Evolutionary conservation across 306 rosid genomes (phyloP), one percentile per base, ranked within the genome.

Genomic region (Heteromeles arbutifolia): DNA sequence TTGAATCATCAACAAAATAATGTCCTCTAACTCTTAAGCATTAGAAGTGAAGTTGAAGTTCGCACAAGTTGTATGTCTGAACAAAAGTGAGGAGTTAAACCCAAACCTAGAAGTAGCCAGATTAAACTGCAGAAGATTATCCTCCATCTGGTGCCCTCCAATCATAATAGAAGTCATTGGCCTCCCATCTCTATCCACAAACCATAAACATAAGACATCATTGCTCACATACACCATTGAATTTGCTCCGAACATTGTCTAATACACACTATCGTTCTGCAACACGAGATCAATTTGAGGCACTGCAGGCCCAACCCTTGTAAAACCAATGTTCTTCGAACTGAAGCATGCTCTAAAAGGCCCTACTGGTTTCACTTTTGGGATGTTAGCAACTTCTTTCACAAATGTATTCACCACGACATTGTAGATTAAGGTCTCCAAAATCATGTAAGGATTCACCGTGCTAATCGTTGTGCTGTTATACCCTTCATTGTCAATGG

Each of bases 391-490:
- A 0, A 84, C 15, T 2, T 45, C 43, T 58, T 82, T 74, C 26
- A 83, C 79, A 73, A 89, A 90, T 0, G 88, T 85, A 25, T 63
- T 41, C 4, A 76, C 28, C 0, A 88, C 69, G 3, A 88, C 85
- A 2, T 88, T 86, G 73, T 86, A 89, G n/a, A 89, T 84, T 24
- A 91, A 75, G 0, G 80, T 81, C 41, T 86, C 88, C 86, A 92
- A 19, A 0, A 82, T 50, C 1, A 86, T 85, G 80, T 86, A 90
- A 0, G 89, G 96, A 61, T 84, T 85, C 13, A 85, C 85, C 1
- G 89, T 89, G 63, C 90, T 92, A 6, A 92, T 86, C 75, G 80
- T 89, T 0, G 88, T 88, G 37, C 97, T 96, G 0, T 93, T 93
- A 52, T 62, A 1, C 0, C 96, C 93, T 31, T 82, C 59, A 6